Evolutionary conservation across 352 stramenopile genomes (phyloP), one percentile per base, ranked within the genome.

Genomic region (Phytophthora sojae): DNA sequence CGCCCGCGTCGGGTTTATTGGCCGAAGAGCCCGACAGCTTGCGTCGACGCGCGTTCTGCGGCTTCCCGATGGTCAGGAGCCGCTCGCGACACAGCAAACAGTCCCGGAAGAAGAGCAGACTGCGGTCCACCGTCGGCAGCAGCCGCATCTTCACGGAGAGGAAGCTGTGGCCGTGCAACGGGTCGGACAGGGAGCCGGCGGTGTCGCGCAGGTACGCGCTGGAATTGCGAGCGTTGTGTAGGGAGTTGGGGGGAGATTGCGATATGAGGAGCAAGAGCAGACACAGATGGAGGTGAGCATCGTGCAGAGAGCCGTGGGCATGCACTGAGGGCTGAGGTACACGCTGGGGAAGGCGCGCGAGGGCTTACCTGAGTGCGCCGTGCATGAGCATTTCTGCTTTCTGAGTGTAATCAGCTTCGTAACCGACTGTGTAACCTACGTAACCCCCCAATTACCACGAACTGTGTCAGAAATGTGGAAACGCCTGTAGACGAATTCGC

Each of bases 161-260:
- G 67, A 92, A 92, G 71, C 84, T 90, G 73, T 92, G 84, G 51
- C 75, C 78, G 62, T 92, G 84, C 26, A 80, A 62, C 47, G 84
- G 79, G 61, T 92, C 84, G 7, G 75, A 68, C 52, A 82, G 77
- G 45, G 57, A 65, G 51, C 79, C 79, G 23, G 59, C 65, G 9
- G 68, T 79, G 56, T 84, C 76, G 15, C 72, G 76, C 26, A 84
- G 74, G 52, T 86, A 84, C 59, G 76, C 68, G 71, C 79, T 86
- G 56, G 15, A 52, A 55, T 61, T 39, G 26, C 15, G 50, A 23
- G 17, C 3, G 57, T 72, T 54, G 45, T 50, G 60, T 25, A 53
- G 17, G 1, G 55, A 68, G 26, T 14, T 45, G 7, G 59, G 6
- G 19, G 2, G 49, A 6, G 2, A 50, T 19, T 30, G 0, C 1